Evolutionary conservation across 2,329 filamentous ascomycete genomes (phyloP).

Genomic region (Dothiorella sarmentorum): DNA sequence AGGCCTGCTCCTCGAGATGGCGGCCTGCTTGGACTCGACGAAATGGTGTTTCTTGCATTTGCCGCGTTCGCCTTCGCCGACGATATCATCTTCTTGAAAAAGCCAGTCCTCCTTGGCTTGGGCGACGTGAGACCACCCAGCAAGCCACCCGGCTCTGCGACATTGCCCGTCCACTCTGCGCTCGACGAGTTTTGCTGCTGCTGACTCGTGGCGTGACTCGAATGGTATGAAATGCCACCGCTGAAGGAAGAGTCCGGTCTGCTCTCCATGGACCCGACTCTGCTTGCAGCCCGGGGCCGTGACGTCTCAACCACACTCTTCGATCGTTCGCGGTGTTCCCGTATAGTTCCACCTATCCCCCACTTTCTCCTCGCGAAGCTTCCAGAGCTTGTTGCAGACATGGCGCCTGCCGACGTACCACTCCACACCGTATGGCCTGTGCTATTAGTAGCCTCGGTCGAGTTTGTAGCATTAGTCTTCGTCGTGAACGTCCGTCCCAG

Average conservation of each 20-base stretch:
- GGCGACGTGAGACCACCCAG: slow-evolving; percentile 75
- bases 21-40: slow-evolving; percentile 48
- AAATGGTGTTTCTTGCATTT: slow-evolving; percentile 80
- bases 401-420: slow-evolving; percentile 80
- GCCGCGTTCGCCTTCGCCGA: slow-evolving; percentile 92
- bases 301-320: slow-evolving; percentile 62
- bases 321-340: slow-evolving; percentile 43
- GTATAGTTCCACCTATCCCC: slow-evolving; percentile 34
- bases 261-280: slow-evolving; percentile 35
- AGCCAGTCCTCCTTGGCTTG: slow-evolving; percentile 76
- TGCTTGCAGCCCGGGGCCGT: slow-evolving; percentile 25
- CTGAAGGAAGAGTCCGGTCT: slow-evolving; percentile 59
- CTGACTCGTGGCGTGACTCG: slow-evolving; percentile 66
- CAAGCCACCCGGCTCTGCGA: slow-evolving; percentile 63
- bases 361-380: slow-evolving; percentile 77
- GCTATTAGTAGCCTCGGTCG: slow-evolving; percentile 63
- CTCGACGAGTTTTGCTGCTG: slow-evolving; percentile 49
- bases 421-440: slow-evolving; percentile 86
- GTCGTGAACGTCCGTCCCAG: slow-evolving; percentile 81
- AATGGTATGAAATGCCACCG: slow-evolving; percentile 77
- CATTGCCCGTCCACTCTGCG: slow-evolving; percentile 55
- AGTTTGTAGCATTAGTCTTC: slow-evolving; percentile 79
- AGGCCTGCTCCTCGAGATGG: slow-evolving; percentile 35
- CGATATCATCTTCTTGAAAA: slow-evolving; percentile 94
- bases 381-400: slow-evolving; percentile 93